Percentiles rank a stretch among this genome's conserved stretches.
Conservation (phyloP, 495 filamentous ascomycete species). For the Penicillium turbatum region DNA sequence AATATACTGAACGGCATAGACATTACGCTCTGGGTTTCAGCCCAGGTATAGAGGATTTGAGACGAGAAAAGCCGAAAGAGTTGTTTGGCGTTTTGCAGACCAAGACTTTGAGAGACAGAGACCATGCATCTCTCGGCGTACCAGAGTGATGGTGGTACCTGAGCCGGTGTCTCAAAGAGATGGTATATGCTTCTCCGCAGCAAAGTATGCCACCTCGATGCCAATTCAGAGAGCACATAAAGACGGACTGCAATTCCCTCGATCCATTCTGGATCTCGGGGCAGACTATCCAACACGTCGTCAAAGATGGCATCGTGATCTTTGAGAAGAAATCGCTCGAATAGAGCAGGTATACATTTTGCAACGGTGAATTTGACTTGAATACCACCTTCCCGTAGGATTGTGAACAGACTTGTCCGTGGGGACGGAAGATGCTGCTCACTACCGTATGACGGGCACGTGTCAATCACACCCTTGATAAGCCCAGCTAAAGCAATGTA, state of each 20-base stretch:
- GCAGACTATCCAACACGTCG: constrained; percentile 69
- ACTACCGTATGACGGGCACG: constrained; percentile 58
- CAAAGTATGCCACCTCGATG: constrained; percentile 74
- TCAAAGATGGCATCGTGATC: constrained; percentile 77
- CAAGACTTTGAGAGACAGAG: constrained; percentile 60
- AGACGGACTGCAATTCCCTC: constrained; percentile 87
- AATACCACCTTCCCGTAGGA: constrained; percentile 63
- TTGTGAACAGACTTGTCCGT: constrained; percentile 67
- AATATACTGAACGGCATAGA: constrained; percentile 79
- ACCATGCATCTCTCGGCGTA: constrained; percentile 69
- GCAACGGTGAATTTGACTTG: constrained; percentile 73
- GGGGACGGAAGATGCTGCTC: constrained; percentile 57
- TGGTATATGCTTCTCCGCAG: constrained; percentile 82
- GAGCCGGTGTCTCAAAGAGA: constrained; percentile 83
- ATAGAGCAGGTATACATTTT: constrained; percentile 64
- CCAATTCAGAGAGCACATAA: constrained; percentile 67
- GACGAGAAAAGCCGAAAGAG: constrained; percentile 86
- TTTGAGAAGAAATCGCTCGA: constrained; percentile 70
- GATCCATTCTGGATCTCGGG: constrained; percentile 60
- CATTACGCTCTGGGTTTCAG: constrained; percentile 56
- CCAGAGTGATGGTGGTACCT: constrained; percentile 53
- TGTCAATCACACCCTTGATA: constrained; percentile 61
- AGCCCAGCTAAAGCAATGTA: constrained; percentile 62
- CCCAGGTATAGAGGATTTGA: constrained; percentile 93
- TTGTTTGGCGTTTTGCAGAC: constrained; percentile 57